Evolutionary conservation across 2,329 filamentous ascomycete genomes (phyloP).

Genomic region (Penicillium brasilianum): DNA sequence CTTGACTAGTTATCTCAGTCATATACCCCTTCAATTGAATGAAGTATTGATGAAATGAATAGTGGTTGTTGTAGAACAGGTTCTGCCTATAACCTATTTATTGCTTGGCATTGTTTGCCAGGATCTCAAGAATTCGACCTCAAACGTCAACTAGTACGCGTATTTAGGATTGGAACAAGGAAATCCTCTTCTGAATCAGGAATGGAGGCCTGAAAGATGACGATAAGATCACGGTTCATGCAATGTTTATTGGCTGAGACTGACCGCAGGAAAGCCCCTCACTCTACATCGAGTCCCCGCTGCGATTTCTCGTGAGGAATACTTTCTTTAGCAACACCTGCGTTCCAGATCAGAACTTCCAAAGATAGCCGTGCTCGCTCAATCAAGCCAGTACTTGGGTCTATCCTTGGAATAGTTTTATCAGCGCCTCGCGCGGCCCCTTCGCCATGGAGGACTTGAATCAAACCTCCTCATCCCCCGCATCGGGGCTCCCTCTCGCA

Average conservation of each 20-base stretch:
- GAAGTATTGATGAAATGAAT: not conserved
- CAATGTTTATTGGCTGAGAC: not conserved
- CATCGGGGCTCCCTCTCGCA: slow-evolving; percentile 33
- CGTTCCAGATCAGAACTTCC: too few species aligned
- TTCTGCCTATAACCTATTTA: not conserved
- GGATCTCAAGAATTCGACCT: not conserved
- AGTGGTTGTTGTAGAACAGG: not conserved
- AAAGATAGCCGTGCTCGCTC: too few species aligned
- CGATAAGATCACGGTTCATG: not conserved
- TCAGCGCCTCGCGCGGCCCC: too few species aligned
- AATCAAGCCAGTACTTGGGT: too few species aligned
- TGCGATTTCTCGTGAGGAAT: not conserved
- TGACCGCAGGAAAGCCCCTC: not conserved
- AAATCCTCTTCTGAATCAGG: not conserved
- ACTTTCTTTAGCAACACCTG: not conserved
- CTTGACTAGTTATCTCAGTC: not conserved
- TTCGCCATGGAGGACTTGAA: slow-evolving; percentile 19
- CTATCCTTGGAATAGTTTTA: not conserved
- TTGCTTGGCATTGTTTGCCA: too few species aligned
- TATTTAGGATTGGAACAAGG: too few species aligned
- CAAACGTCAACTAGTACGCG: not conserved
- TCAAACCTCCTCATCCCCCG: slow-evolving; percentile 11
- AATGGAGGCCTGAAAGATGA: not conserved
- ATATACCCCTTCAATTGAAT: not conserved
- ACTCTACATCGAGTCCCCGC: not conserved